Conservation (phyloP, 495 filamentous ascomycete genomes). For the Penicillium longicatenatum region DNA sequence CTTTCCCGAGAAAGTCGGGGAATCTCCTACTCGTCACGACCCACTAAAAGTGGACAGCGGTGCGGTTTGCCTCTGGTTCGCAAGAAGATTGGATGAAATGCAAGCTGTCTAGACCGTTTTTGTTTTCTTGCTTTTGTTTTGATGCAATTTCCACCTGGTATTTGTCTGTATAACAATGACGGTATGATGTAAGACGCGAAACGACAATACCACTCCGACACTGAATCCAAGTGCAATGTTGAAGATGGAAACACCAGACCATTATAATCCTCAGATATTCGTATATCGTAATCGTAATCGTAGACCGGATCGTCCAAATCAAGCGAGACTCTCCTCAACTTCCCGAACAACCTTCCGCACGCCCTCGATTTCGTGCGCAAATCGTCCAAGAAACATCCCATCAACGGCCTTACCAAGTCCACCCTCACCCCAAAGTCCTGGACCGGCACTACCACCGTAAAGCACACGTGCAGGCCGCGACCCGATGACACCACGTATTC, state of each 20-base stretch:
- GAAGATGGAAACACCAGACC: no score
- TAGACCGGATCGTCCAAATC: not conserved
- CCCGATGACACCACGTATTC: conserved; percentile 52
- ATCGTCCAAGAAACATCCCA: conserved; percentile 79
- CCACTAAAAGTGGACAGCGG: conserved; percentile 2
- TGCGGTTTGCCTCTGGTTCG: conserved; percentile 2
- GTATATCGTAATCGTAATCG: not conserved
- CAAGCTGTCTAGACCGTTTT: not conserved
- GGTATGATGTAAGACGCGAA: conserved; percentile 24
- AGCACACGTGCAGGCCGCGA: conserved; percentile 60
- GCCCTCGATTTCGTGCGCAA: conserved; percentile 72
- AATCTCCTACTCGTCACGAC: conserved; percentile 6
- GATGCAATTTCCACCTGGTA: conserved; percentile 5
- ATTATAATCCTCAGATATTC: not conserved
- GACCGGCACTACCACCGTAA: conserved; percentile 80
- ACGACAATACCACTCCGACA: conserved; percentile 20
- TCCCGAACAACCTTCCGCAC: conserved; percentile 70
- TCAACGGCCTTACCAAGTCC: conserved; percentile 68
- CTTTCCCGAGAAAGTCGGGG: conserved; percentile 23
- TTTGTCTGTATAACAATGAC: conserved; percentile 27
- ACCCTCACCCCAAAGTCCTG: conserved; percentile 65
- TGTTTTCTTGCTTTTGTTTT: conserved; percentile 7
- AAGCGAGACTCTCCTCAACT: conserved; percentile 51
- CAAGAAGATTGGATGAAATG: not conserved
- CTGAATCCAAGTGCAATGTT: conserved; percentile 4